Evolutionary conservation across 768 basidiomycete species (phyloP), one percentile per base, ranked within the genome.

Genomic region (Suillus placidus): DNA sequence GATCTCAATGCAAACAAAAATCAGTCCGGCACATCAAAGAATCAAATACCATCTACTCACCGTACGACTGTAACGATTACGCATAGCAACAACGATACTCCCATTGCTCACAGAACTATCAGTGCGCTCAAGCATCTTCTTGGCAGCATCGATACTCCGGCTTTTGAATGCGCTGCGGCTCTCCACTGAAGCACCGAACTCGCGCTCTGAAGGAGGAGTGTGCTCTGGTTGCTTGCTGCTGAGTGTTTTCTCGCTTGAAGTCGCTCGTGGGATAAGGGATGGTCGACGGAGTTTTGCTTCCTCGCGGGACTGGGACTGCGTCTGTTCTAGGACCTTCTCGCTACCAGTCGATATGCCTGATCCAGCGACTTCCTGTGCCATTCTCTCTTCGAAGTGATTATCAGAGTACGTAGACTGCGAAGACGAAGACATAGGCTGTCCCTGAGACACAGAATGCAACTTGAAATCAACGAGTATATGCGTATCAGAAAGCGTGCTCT

Each of bases 31-130:
- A 66, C 9, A 26, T 26, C 42, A 63, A 30, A 40, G 26, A 26
- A 47, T 66, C 7, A 52, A 23, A 47, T 32, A 68, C 62, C 18
- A 66, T 49, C 47, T 13, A 79, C 88, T 52, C 69, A 91, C 91
- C 63, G 75, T 80, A 49, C 78, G 82, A 26, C 85, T 81, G 68
- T 90, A 92, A 60, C 84, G 85, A 71, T 83, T 84, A 52, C 88
- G 83, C 82, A 94, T 87, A 2, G 86, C 85, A 51, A 91, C 88
- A 54, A 93, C 91, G 32, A 89, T 77, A 69, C 85, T 87, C 14
- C 84, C 84, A 57, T 71, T 83, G 67, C 85, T 88, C 47, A 75
- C 81, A 7, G 81, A 82, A 3, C 87, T 85, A 54, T 88, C 86
- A 26, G 75, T 80, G 66, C 85, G 81, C 61, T 88, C 85, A 4